phyloP scores from a whole-genome alignment of 225 moss, liverwort and hornwort species.

The Neckera pumila region DNA sequence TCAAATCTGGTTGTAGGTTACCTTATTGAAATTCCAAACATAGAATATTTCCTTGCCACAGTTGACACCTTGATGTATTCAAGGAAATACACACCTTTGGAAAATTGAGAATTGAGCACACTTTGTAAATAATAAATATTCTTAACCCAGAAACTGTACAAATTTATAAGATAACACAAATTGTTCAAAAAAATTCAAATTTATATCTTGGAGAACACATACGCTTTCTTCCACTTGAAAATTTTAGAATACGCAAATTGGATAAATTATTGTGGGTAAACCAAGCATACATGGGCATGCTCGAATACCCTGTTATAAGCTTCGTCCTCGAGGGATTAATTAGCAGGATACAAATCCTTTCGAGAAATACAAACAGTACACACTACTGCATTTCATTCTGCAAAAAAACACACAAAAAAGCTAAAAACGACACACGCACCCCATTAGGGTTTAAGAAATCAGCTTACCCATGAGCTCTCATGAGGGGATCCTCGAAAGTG shows the following conservation, averaged over 20 bases:
- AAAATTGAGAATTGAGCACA: not conserved
- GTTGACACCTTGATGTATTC: not conserved
- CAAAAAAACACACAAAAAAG: not conserved
- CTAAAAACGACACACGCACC: not conserved
- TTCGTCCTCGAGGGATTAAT: not conserved
- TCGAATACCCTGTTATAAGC: no score
- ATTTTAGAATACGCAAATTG: not conserved
- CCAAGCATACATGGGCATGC: not conserved
- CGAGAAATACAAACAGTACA: not conserved
- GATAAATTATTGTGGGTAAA: not conserved
- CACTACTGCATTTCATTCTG: not conserved
- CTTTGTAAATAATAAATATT: not conserved
- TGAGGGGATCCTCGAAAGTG: slow-evolving; percentile 86
- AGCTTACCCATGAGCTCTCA: slow-evolving; percentile 75
- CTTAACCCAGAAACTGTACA: not conserved
- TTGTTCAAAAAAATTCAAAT: not conserved
- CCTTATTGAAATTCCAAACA: not conserved
- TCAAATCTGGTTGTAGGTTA: not conserved
- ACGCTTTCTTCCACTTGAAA: not conserved
- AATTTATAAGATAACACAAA: no score
- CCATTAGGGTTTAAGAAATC: not conserved
- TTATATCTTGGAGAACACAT: not conserved
- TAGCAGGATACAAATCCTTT: not conserved
- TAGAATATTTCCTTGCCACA: not conserved
- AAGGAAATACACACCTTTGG: no score